phyloP scores from a whole-genome alignment of 345 rosid genomes.

The Odontarrhena argentea region DNA sequence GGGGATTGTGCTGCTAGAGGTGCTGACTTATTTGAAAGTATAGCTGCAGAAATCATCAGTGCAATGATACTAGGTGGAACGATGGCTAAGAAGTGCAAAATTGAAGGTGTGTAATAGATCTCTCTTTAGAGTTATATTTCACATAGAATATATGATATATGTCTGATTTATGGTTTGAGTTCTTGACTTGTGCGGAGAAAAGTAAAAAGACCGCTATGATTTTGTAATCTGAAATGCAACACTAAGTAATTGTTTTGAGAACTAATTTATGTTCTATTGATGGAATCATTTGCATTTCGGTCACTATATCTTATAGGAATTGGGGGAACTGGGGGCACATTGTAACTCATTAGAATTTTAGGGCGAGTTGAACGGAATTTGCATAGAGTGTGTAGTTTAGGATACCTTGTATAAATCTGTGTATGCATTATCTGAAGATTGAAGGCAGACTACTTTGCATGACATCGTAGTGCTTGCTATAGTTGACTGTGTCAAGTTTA shows the following conservation, averaged over 20 bases:
- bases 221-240: slow-evolving; percentile 17
- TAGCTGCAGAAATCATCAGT: slow-evolving; percentile 98
- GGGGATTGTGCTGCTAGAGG: slow-evolving; percentile 99
- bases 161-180: slow-evolving; percentile 24
- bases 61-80: slow-evolving; percentile 99
- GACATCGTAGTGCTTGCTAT: not conserved
- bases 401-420: not conserved
- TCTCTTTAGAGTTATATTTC: slow-evolving; percentile 17
- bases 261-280: not conserved
- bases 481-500: slow-evolving; percentile 8
- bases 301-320: slow-evolving; percentile 6
- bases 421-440: not conserved
- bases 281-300: not conserved
- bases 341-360: slow-evolving; percentile 8
- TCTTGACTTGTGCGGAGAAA: slow-evolving; percentile 24
- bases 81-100: slow-evolving; percentile 93
- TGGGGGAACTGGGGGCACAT: slow-evolving; percentile 7
- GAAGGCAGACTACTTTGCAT: slow-evolving; percentile 26
- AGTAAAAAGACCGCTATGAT: not conserved
- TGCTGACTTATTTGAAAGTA: slow-evolving; percentile 99
- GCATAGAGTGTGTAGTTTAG: not conserved
- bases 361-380: not conserved
- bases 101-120: slow-evolving; percentile 63
- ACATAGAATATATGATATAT: not conserved
- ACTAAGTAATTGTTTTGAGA: slow-evolving; percentile 14